These are phyloP conservation scores for Eucalyptus leucophloia DNA, from an alignment of 345 rosid species.

Conservation along the genomic window DNA sequence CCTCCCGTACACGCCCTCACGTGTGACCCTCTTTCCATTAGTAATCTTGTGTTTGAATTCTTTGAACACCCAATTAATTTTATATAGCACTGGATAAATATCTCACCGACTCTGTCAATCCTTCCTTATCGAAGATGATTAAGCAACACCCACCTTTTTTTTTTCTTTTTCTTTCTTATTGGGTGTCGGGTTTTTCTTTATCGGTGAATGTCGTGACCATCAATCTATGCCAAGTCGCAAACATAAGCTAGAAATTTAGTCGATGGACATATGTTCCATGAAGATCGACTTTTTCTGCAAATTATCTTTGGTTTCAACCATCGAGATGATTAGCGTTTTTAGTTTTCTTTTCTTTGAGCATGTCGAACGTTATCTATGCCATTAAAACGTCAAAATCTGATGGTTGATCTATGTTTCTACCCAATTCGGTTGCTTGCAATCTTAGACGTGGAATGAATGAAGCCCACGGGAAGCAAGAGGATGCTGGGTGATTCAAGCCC, in stretches of 20 bases:
- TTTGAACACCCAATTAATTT: not conserved
- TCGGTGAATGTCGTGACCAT: not conserved
- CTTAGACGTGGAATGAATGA: not conserved
- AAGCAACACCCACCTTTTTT: rapidly evolving
- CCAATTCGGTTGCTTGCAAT: not conserved
- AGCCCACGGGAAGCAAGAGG: not conserved
- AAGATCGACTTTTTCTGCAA: rapidly evolving
- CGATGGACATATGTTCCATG: not conserved
- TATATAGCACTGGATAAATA: rapidly evolving
- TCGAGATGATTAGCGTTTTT: not conserved
- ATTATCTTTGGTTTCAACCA: not conserved
- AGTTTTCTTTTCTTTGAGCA: no score
- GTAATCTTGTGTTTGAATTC: not conserved
- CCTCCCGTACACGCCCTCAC: not conserved
- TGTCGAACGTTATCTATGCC: not conserved
- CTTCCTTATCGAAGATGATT: not conserved
- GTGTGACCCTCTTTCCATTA: not conserved
- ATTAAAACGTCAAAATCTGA: not conserved
- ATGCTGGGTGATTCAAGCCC: not conserved
- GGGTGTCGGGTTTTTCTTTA: not conserved
- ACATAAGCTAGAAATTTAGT: not conserved
- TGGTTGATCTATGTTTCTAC: not conserved
- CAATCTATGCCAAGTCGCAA: rapidly evolving
- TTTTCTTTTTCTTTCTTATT: not conserved
- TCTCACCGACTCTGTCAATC: not conserved